Base-by-base conservation (phyloP, 441 rosid species). In the Pelargonium myrrhifolium region DNA sequence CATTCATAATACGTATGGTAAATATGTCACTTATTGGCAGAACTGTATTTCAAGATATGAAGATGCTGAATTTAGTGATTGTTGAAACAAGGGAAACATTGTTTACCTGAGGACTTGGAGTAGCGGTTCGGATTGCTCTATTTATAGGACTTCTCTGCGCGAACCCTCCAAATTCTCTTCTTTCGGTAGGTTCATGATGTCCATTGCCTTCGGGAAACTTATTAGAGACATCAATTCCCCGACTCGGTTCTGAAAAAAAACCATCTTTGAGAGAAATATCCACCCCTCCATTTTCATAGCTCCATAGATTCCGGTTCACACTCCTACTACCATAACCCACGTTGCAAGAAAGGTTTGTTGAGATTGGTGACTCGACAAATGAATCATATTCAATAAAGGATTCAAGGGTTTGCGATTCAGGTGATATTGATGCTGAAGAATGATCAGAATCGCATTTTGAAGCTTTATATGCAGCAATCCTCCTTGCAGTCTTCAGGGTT, bases 261-360 rank as follows among this genome's bases (percentile, higher is more conserved):
- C 98, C 99, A 76, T 95, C 98, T 69, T 82, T 89, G 6, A 89
- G 88, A 65, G 97, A 93, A 42, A 89, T 76, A 72, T 96, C 97
- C 63, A 93, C 87, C 6, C 81, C 81, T 60, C 90, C 96, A 76
- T 86, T 86, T 75, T 78, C 85, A 47, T 62, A 65, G 43, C 86
- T 83, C 93, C 96, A 90, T 0, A 79, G 88, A 72, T 83, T 89
- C 40, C 90, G 77, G 53, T 85, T 85, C 74, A 86, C 93, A 76
- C 89, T 90, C 75, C 89, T 56, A 37, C 76, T 39, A 75, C 90
- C 95, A 74, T 73, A 77, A 21, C 75, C 87, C 31, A 72, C 74
- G 73, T 70, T 74, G 59, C 60, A 65, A 58, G 92, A 83, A 70
- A 70, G 89, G 39, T 82, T 77, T 53, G 84, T 63, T 28, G 91